Evolutionary conservation across 306 rosid genomes (phyloP).

Genomic region (Vigna unguiculata): DNA sequence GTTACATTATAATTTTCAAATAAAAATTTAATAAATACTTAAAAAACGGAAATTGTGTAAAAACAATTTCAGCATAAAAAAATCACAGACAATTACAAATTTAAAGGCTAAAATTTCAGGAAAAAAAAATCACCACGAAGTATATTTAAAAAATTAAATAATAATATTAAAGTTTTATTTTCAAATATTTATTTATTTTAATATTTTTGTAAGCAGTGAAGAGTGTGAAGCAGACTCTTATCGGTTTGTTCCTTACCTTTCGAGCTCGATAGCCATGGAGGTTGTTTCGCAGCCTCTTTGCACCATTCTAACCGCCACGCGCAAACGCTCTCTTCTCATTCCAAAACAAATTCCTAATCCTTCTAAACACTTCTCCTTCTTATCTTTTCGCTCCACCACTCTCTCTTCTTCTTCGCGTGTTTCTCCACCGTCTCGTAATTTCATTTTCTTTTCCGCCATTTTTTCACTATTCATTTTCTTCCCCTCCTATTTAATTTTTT

Average conservation of each 20-base stretch:
- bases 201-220: too few relatives aligned
- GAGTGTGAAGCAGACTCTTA: not conserved
- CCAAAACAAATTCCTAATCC: conserved; percentile 4
- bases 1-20: too few relatives aligned
- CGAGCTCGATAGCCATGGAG: conserved; percentile 50
- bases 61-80: too few relatives aligned
- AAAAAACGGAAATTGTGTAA: too few relatives aligned
- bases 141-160: too few relatives aligned
- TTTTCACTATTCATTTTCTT: not conserved
- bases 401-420: conserved; percentile 45
- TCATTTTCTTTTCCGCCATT: not conserved
- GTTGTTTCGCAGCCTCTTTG: conserved; percentile 55
- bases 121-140: too few relatives aligned
- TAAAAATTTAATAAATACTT: too few relatives aligned
- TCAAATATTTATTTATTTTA: too few relatives aligned
- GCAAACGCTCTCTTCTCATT: conserved; percentile 31
- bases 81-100: too few relatives aligned
- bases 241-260: not conserved
- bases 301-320: conserved; percentile 36
- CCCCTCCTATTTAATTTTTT: not conserved
- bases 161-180: too few relatives aligned
- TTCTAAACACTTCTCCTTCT: conserved; percentile 34
- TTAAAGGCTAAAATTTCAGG: too few relatives aligned
- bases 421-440: conserved; percentile 50
- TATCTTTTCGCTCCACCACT: conserved; percentile 40